Evolutionary conservation across 768 basidiomycete genomes (phyloP), one percentile per base, ranked within the genome.

Genomic region (Paxillus involutus): DNA sequence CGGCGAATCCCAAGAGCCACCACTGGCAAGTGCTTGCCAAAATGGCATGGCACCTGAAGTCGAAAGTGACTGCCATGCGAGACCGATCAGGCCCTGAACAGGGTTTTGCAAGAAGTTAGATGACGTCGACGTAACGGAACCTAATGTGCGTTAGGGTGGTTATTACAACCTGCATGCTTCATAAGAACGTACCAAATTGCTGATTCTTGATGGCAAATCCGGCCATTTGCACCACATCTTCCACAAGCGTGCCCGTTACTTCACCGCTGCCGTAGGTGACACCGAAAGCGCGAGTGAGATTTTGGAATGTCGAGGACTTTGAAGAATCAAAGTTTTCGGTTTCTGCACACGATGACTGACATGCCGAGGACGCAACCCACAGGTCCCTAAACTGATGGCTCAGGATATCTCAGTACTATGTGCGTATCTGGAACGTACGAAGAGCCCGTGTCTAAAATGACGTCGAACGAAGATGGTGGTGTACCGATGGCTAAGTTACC

Each of bases 161-260:
- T 41, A n/a, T 44, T 40, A 16, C 16, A 17, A 43, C 44, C 44
- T 39, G 52, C 10, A 13, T 21, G 8, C 26, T 14, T n/a, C 6
- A 45, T 35, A 19, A 50, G 3, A 39, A 71, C 78, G 36, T 53
- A 84, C 84, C 71, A 64, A 91, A 83, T 36, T 65, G 71, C 64
- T 91, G 90, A 3, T 69, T 59, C 5, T 58, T 43, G 19, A 91
- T 67, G 1, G 76, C 75, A 62, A 91, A 91, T 6, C 79, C 79
- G 12, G 82, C 86, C 81, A 94, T 81, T 43, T 70, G 64, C n/a
- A 93, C 88, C n/a, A 78, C 82, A 44, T 94, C 92, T 51, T 71
- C 49, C 0, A 71, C 79, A 2, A 89, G 62, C 1, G 64, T 62
- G 4, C 83, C 83, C 16, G 52, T 57, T 1, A 79, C 83, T 7